phyloP scores from a whole-genome alignment of 176 grass and related monocot genomes.

The Oryza longistaminata region DNA sequence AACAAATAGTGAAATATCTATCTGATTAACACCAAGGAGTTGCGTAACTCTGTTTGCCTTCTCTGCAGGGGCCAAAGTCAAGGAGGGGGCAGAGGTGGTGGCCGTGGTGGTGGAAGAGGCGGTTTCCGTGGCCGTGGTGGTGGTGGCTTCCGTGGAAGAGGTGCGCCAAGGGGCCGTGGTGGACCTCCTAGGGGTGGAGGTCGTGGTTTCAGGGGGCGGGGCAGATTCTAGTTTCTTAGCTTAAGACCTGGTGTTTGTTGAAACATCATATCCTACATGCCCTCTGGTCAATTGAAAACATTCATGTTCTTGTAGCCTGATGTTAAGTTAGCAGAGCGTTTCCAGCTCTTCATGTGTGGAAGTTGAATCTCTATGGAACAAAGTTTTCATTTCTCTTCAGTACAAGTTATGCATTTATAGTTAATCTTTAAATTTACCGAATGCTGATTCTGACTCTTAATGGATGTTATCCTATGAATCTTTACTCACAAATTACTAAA shows the following conservation, averaged over 20 bases:
- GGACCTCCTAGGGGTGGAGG: conserved; percentile 67
- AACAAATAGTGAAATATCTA: background rate
- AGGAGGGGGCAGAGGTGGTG: conserved; percentile 57
- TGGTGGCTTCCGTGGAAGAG: conserved; percentile 85
- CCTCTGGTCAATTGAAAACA: conserved; percentile 9
- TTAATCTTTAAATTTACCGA: background rate
- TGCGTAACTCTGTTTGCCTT: conserved; percentile 27
- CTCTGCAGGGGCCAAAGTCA: conserved; percentile 65
- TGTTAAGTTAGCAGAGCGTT: conserved; percentile 31
- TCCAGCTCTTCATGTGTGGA: conserved; percentile 26
- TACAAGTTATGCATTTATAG: background rate
- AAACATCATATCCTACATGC: conserved; percentile 25
- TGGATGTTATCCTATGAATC: background rate
- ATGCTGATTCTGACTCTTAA: background rate
- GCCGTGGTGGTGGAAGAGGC: conserved; percentile 51
- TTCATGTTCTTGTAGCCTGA: conserved; percentile 44
- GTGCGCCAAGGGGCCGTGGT: conserved; percentile 70
- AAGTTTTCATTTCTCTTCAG: background rate
- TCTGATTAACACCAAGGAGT: background rate
- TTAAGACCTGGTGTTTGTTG: conserved; percentile 30
- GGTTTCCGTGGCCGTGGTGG: conserved; percentile 62
- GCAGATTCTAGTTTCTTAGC: conserved; percentile 67
- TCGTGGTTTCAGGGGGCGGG: conserved; percentile 85
- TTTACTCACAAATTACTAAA: background rate
- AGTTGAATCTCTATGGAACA: conserved; percentile 35